Evolutionary conservation across 2,329 filamentous ascomycete genomes (phyloP).

Genomic region (Beauveria sp.): DNA sequence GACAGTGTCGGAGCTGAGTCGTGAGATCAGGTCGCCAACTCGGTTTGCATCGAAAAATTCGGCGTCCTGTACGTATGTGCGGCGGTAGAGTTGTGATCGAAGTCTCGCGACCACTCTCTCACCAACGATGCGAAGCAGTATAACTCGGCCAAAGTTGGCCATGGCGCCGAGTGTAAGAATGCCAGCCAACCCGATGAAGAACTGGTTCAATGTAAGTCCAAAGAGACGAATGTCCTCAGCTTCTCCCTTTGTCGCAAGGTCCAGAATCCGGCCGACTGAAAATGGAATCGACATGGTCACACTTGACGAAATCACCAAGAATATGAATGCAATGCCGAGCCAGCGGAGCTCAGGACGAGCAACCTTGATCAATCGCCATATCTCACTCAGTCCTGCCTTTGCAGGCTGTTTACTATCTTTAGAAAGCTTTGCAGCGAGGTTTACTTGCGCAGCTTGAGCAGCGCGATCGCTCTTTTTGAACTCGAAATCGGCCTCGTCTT

Average conservation of each 20-base stretch:
- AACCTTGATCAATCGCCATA: constrained; percentile 83
- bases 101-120: constrained; percentile 89
- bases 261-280: constrained; percentile 91
- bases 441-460: constrained; percentile 77
- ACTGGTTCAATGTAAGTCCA: constrained; percentile 76
- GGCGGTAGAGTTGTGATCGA: constrained; percentile 80
- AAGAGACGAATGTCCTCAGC: constrained; percentile 65
- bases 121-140: constrained; percentile 87
- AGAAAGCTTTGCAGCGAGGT: constrained; percentile 78
- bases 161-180: constrained; percentile 77
- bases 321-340: constrained; percentile 70
- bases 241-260: constrained; percentile 72
- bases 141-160: constrained; percentile 89
- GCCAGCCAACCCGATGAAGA: constrained; percentile 72
- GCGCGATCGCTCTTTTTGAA: constrained; percentile 74
- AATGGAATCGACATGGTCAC: constrained; percentile 97
- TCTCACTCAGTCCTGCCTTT: constrained; percentile 61
- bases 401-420: constrained; percentile 63
- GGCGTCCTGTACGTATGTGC: constrained; percentile 93
- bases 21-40: constrained; percentile 91
- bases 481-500: constrained; percentile 30
- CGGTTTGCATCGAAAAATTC: constrained; percentile 99
- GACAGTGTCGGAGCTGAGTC: constrained; percentile 90
- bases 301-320: constrained; percentile 80
- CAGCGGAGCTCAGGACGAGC: constrained; percentile 76